phyloP scores from a whole-genome alignment of 768 basidiomycete genomes.

The Pholiota conissans region DNA sequence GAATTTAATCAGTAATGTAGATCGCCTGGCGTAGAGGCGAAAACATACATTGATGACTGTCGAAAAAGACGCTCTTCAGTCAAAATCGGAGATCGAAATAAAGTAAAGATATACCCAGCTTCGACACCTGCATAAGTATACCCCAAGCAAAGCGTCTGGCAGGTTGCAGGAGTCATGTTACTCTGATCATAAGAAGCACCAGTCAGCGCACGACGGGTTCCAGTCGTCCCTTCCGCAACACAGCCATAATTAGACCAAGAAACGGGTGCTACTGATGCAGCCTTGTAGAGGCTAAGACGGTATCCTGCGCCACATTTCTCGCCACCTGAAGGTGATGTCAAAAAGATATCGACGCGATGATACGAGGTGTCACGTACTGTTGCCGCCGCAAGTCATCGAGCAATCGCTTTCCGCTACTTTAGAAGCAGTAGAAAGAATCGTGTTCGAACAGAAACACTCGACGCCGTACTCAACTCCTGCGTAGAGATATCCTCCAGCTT shows the following conservation, averaged over 20 bases:
- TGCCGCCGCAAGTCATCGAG: slow-evolving; percentile 31
- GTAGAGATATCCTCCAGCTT: slow-evolving; percentile 24
- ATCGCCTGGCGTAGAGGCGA: not conserved
- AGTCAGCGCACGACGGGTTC: slow-evolving; percentile 25
- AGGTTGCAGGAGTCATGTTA: slow-evolving; percentile 25
- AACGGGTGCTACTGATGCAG: slow-evolving; percentile 4
- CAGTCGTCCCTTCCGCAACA: slow-evolving; percentile 24
- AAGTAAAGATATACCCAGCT: slow-evolving; percentile 7
- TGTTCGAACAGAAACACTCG: slow-evolving; percentile 32
- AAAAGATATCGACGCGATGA: not conserved
- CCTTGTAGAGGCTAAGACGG: slow-evolving; percentile 25
- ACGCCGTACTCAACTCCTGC: slow-evolving; percentile 32
- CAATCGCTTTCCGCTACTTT: slow-evolving; percentile 25
- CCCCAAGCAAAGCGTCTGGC: slow-evolving; percentile 23
- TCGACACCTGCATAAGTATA: slow-evolving; percentile 28
- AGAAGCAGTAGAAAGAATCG: slow-evolving; percentile 20
- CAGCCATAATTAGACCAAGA: slow-evolving; percentile 28
- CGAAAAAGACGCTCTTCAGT: not conserved
- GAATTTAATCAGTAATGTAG: not conserved
- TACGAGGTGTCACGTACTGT: slow-evolving; percentile 18
- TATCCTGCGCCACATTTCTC: slow-evolving; percentile 31
- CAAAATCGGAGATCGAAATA: not conserved
- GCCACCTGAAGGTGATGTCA: slow-evolving; percentile 16
- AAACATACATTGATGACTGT: not conserved
- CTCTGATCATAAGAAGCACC: slow-evolving; percentile 18